Percentiles rank a stretch among this genome's conserved stretches.
These are phyloP conservation scores for Dendrobium nobile DNA, from an alignment of 106 monocot genomes.

Conservation along the genomic window DNA sequence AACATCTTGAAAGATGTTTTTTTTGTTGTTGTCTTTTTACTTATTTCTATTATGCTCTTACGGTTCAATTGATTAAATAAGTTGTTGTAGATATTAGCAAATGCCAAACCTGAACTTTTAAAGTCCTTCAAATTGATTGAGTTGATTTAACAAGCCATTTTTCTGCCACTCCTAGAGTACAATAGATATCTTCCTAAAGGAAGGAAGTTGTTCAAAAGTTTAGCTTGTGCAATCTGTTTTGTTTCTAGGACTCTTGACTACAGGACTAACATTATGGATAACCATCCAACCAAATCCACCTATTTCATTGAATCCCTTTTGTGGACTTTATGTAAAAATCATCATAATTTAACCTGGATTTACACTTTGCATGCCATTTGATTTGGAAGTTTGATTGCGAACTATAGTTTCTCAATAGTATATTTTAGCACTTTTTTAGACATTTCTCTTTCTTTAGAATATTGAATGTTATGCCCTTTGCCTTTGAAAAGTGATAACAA, in stretches of 20 bases:
- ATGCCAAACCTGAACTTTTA: background rate
- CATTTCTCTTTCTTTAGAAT: background rate
- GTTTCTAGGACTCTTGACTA: background rate
- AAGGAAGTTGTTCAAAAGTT: background rate
- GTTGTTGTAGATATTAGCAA: background rate
- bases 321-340: background rate
- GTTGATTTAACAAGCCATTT: background rate
- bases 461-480: background rate
- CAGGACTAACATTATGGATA: background rate
- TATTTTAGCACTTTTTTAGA: background rate
- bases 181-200: background rate
- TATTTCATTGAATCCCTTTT: background rate
- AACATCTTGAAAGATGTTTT: background rate
- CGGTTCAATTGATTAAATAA: background rate
- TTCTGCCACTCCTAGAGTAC: background rate
- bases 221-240: background rate
- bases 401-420: background rate
- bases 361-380: background rate
- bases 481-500: background rate
- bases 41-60: background rate
- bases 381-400: background rate
- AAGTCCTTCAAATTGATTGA: background rate
- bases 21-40: background rate
- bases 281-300: background rate
- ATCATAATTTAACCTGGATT: background rate